Evolutionary conservation across 169 alveolate genomes (phyloP), one percentile per base, ranked within the genome.

Genomic region (Neospora caninum): DNA sequence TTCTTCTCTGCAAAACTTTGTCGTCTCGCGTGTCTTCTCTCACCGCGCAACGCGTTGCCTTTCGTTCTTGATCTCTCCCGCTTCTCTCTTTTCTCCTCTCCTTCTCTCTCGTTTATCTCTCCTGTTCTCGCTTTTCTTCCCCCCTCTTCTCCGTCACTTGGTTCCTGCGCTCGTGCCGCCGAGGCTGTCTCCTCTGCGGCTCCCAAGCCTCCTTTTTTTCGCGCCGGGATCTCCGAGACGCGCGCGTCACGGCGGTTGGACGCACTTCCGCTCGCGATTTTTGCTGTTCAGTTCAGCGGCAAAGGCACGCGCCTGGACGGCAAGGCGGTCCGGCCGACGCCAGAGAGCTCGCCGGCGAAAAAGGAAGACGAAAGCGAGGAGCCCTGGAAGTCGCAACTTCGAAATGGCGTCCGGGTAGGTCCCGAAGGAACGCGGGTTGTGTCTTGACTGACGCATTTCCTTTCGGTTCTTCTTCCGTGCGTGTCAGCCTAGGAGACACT

Each of bases 271-370:
- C 18, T 10, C 49, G 27, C 16, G 10, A 27, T 2, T 73, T 73
- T 73, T 73, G 10, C 43, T 18, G 18, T n/a, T 18, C 43, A 73
- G 84, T 73, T 73, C 43, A 2, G 45, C 84, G 84, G 84, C 9
- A 73, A 73, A 73, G 84, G 84, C 84, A 20, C 39, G 1, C 84
- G 84, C 18, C 84, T 73, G 27, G 84, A 73, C 42, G 84, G 84
- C n/a, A 73, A 73, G 84, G 84, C 84, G 84, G n/a, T 73, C 42
- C 41, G 84, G 7, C 18, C 84, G 42, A 6, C 84, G 10, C 84
- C 84, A 6, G 39, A 18, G 42, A 73, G 42, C 84, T 41, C 84
- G 13, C 49, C 39, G 43, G 42, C 84, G 42, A 36, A 36, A n/a
- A 36, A 73, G 42, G 45, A 73, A 73, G 45, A 31, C 1, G 84